A percentile compares a stretch with the other conserved stretches of the same genome.
Evolutionary conservation across 768 basidiomycete species (phyloP).

Genomic region (Phanerochaete carnosa): DNA sequence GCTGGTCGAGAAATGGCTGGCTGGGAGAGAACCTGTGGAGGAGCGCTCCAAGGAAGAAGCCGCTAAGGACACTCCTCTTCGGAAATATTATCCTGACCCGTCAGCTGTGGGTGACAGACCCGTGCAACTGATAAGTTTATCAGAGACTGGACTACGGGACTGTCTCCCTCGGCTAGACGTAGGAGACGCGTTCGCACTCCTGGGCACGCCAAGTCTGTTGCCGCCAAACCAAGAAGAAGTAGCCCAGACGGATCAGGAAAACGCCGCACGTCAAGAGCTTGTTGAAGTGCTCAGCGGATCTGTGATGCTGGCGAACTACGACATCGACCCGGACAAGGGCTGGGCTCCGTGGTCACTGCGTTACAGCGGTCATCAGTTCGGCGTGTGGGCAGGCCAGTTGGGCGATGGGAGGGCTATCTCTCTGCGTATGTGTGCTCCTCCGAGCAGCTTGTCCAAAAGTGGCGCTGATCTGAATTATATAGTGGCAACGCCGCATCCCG

Average conservation of each 20-base stretch:
- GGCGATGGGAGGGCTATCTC: constrained; percentile 97
- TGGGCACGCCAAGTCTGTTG: constrained; percentile 59
- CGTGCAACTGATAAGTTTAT: constrained; percentile 67
- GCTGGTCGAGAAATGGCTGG: constrained; percentile 78
- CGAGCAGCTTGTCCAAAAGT: background rate
- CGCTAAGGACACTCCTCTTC: constrained; percentile 31
- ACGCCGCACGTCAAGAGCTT: constrained; percentile 60
- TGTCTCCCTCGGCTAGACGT: constrained; percentile 84
- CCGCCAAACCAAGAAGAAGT: constrained; percentile 25
- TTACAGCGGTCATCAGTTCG: constrained; percentile 92
- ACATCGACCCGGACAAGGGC: constrained; percentile 27
- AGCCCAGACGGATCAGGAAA: constrained; percentile 17
- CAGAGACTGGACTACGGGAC: constrained; percentile 64
- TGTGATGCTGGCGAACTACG: constrained; percentile 56
- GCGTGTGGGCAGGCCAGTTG: constrained; percentile 88
- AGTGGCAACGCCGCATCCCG: constrained; percentile 80
- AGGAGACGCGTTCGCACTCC: constrained; percentile 71
- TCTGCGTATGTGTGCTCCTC: constrained; percentile 42
- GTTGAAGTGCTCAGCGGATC: constrained; percentile 81
- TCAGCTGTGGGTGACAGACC: constrained; percentile 42
- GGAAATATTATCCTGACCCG: constrained; percentile 43
- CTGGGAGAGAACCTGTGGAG: constrained; percentile 56
- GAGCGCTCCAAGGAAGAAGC: constrained; percentile 24
- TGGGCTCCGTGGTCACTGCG: constrained; percentile 76
- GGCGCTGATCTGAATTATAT: background rate